A percentile compares a stretch with the other conserved stretches of the same genome.
Evolutionary conservation across 371 early-diverging fungal species (phyloP).

Genomic region (Gilbertella persicaria): DNA sequence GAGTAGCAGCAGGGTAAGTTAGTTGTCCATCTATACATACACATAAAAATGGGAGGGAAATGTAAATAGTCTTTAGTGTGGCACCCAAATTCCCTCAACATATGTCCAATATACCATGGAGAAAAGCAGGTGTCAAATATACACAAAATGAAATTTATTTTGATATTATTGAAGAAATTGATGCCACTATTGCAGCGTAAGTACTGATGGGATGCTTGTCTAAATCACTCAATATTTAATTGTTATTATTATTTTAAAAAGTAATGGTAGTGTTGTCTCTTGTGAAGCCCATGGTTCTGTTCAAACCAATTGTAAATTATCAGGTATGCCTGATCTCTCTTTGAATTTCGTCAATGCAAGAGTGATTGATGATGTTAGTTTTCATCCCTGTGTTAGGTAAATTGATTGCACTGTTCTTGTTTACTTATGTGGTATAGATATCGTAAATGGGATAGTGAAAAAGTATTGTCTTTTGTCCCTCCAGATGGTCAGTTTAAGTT

Average conservation of each 20-base stretch:
- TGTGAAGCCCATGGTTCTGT: slow-evolving; percentile 84
- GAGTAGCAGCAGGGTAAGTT: slow-evolving; percentile 63
- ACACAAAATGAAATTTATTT: slow-evolving; percentile 92
- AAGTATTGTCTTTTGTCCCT: slow-evolving; percentile 86
- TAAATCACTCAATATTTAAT: not conserved
- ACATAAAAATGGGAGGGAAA: not conserved
- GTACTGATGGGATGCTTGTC: not conserved
- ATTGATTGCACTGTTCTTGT: no score
- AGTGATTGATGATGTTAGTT: slow-evolving; percentile 79
- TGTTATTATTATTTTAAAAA: slow-evolving; percentile 24
- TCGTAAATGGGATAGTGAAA: slow-evolving; percentile 80
- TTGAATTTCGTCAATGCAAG: slow-evolving; percentile 73
- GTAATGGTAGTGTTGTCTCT: slow-evolving; percentile 72
- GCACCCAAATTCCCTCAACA: slow-evolving; percentile 54
- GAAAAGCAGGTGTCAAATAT: slow-evolving; percentile 87
- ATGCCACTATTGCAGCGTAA: slow-evolving; percentile 79
- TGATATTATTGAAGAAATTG: slow-evolving; percentile 88
- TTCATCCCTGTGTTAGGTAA: slow-evolving; percentile 89
- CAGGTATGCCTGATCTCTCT: slow-evolving; percentile 89
- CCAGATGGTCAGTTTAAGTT: slow-evolving; percentile 92
- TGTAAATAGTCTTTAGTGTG: slow-evolving; percentile 26
- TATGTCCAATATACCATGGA: slow-evolving; percentile 82
- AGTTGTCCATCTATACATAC: not conserved
- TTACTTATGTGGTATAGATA: slow-evolving; percentile 25
- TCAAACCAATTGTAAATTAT: slow-evolving; percentile 72